Evolutionary conservation across 1,139 yeast species (phyloP), one percentile per base, ranked within the genome.

Genomic region (Scheffersomyces stambukii): DNA sequence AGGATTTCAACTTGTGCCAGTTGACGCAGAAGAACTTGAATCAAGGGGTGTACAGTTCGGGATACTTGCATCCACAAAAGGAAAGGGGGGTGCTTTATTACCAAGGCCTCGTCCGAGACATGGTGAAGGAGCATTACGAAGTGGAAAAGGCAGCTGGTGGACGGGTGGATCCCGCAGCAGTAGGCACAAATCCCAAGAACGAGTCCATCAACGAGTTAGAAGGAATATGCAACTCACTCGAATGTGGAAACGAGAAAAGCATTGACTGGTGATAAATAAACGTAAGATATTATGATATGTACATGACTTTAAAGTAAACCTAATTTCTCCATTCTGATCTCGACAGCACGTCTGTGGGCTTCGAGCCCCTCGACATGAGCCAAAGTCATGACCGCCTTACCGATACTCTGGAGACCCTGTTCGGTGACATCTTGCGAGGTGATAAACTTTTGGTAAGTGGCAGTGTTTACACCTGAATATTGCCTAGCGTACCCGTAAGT

Each of bases 331-430:
- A 89, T 78, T 67, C 98, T 78, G 24, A 91, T 81, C 56, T 86
- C 86, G 29, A 89, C 95, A 7, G 98, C 98, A 52, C 88, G 84
- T 59, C 96, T 77, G 65, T 91, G 98, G 8, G 91, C 98, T 56
- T 89, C 96, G 37, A 91, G 72, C 2, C 99, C 98, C 62, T 91
- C 98, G 25, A 88, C 93, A 27, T 78, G 88, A n/a, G 99, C 98
- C 41, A 91, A 74, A 16, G 88, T 78, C 94, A 91, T 91, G 12
- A 93, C 97, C 2, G 97, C 97, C 45, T 77, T 79, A 19, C 98
- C 98, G 41, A 91, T 89, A 46, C 79, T 79, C 54, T 75, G 66
- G 46, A 91, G 70, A 13, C 99, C 99, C 52, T 81, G 75, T 37
- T 82, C 77, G 3, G 88, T 81, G 13, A 91, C 84, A 49, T 82